Percentiles rank a stretch among this genome's conserved stretches.
phyloP scores from a whole-genome alignment of 2,329 filamentous ascomycete genomes.

The Neonectria sp. region DNA sequence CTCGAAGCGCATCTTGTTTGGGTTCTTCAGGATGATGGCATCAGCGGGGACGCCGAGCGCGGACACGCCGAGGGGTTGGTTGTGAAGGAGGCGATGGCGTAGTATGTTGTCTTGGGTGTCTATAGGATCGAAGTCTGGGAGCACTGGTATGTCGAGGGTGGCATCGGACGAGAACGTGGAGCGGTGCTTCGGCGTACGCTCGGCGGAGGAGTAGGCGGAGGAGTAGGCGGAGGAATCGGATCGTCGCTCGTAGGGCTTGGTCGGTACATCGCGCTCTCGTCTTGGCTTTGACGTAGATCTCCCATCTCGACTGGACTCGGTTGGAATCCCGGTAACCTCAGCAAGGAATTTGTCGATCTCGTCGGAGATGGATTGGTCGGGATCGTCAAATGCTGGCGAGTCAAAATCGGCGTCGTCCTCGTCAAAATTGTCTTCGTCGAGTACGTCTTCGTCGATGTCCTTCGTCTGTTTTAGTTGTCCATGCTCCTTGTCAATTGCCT shows the following conservation, averaged over 20 bases:
- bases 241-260: constrained; percentile 1
- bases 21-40: constrained; percentile 64
- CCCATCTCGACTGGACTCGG: background rate
- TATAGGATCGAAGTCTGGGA: constrained; percentile 20
- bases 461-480: background rate
- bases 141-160: constrained; percentile 10
- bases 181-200: background rate
- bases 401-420: background rate
- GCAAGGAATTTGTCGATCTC: constrained; percentile 25
- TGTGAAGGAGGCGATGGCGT: constrained; percentile 47
- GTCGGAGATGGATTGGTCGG: constrained; percentile 4
- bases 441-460: background rate
- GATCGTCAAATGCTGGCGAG: background rate
- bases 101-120: constrained; percentile 28
- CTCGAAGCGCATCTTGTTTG: constrained; percentile 48
- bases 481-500: background rate
- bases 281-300: background rate
- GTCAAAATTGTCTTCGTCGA: background rate
- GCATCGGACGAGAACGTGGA: constrained; percentile 13
- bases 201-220: constrained; percentile 2
- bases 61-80: constrained; percentile 49
- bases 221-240: constrained; percentile 4
- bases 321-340: background rate
- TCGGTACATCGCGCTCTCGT: background rate
- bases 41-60: constrained; percentile 57